Percentiles rank a stretch among this genome's conserved stretches.
Evolutionary conservation across 352 stramenopile species (phyloP).

Genomic region (Thraustotheca clavata): DNA sequence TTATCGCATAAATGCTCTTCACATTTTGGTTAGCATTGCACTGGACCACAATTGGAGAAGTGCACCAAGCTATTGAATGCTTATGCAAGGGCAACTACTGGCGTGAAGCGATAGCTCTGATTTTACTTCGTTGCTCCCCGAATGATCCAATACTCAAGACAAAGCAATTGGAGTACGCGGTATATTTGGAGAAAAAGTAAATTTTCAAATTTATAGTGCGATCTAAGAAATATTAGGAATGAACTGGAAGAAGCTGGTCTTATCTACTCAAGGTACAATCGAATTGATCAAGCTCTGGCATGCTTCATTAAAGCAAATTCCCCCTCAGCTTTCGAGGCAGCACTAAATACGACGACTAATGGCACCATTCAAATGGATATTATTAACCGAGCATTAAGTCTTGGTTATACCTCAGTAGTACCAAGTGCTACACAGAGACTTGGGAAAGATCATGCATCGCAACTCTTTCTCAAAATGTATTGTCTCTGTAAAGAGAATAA

Average conservation of each 20-base stretch:
- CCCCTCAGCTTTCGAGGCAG: background rate
- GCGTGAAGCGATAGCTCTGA: slow-evolving; percentile 49
- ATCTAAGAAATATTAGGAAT: background rate
- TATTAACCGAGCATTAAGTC: background rate
- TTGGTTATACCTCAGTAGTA: background rate
- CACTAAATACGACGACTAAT: background rate
- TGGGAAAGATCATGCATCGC: background rate
- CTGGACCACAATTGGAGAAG: slow-evolving; percentile 49
- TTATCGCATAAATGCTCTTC: background rate
- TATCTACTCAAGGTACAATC: background rate
- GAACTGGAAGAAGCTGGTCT: background rate
- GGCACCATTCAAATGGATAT: background rate
- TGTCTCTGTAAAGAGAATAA: background rate
- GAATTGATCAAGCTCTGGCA: background rate
- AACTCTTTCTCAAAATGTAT: background rate
- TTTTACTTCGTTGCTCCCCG: slow-evolving; percentile 33
- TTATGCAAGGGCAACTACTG: slow-evolving; percentile 34
- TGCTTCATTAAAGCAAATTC: slow-evolving; percentile 4
- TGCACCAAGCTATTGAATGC: slow-evolving; percentile 36
- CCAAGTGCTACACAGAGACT: background rate
- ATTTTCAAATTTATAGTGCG: background rate
- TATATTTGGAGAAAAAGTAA: slow-evolving; percentile 4
- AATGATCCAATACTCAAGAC: slow-evolving; percentile 33
- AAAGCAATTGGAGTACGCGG: slow-evolving; percentile 32
- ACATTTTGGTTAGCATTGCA: slow-evolving; percentile 32